Conservation (phyloP, 1,284 basidiomycete genomes). For the Gomphus bonarii region DNA sequence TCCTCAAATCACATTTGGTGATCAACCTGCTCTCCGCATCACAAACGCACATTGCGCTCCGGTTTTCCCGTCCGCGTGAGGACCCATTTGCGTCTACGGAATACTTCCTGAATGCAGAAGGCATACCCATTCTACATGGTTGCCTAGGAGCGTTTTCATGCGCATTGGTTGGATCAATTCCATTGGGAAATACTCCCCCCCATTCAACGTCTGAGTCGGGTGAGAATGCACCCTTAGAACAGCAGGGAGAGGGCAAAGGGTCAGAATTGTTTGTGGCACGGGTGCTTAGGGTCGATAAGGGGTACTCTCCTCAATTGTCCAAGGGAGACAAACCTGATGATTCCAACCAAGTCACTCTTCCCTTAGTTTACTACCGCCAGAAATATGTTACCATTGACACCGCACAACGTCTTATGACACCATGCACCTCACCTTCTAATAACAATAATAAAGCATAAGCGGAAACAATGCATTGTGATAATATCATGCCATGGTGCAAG, state of each 20-base stretch:
- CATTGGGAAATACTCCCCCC: slow-evolving; percentile 10
- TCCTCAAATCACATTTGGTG: slow-evolving; percentile 38
- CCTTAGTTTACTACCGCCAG: slow-evolving; percentile 37
- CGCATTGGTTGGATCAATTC: slow-evolving; percentile 27
- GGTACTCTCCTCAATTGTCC: neutral
- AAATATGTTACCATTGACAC: slow-evolving; percentile 30
- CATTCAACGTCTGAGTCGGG: neutral
- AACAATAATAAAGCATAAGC: neutral
- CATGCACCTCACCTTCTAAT: neutral
- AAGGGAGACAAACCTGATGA: slow-evolving; percentile 6
- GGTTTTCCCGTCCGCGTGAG: slow-evolving; percentile 43
- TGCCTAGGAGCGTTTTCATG: slow-evolving; percentile 53
- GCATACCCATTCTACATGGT: slow-evolving; percentile 44
- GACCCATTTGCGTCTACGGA: slow-evolving; percentile 36
- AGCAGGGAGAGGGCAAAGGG: neutral
- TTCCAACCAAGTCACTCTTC: slow-evolving; percentile 19
- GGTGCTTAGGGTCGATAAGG: slow-evolving; percentile 34
- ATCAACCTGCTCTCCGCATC: slow-evolving; percentile 58
- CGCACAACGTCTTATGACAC: slow-evolving; percentile 12
- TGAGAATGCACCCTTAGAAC: too few relatives aligned
- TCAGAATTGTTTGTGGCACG: slow-evolving; percentile 40
- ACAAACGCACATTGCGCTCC: slow-evolving; percentile 43
- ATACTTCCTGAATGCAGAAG: slow-evolving; percentile 37
- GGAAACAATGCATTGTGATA: neutral
- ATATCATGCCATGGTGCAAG: neutral